phyloP scores from a whole-genome alignment of 805 yeast genomes.

The Candida palmyrensis region DNA sequence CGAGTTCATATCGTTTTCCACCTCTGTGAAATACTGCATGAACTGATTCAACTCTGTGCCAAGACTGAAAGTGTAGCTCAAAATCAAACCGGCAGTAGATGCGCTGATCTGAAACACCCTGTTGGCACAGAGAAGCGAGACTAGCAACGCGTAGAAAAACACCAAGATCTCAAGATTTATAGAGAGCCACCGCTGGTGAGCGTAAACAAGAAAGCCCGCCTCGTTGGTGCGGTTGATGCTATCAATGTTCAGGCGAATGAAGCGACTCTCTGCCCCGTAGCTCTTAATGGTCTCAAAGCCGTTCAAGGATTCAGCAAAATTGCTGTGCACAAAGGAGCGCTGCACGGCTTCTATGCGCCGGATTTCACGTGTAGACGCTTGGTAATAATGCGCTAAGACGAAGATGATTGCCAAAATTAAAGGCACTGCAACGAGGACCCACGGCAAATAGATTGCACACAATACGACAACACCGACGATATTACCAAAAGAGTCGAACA shows the following conservation, averaged over 20 bases:
- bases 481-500: constrained; percentile 48
- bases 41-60: constrained; percentile 33
- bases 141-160: constrained; percentile 20
- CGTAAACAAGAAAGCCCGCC: constrained; percentile 30
- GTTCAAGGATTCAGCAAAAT: constrained; percentile 31
- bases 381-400: constrained; percentile 29
- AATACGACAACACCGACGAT: constrained; percentile 50
- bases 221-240: constrained; percentile 31
- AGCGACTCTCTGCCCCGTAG: constrained; percentile 21
- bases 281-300: constrained; percentile 37
- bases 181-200: constrained; percentile 34
- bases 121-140: constrained; percentile 29
- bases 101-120: constrained; percentile 29
- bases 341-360: constrained; percentile 36
- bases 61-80: constrained; percentile 30
- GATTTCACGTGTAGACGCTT: constrained; percentile 33
- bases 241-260: constrained; percentile 20
- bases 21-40: constrained; percentile 30
- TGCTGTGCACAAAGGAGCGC: constrained; percentile 36
- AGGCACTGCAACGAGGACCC: constrained; percentile 37
- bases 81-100: constrained; percentile 32
- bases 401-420: constrained; percentile 28
- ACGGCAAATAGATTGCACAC: constrained; percentile 32
- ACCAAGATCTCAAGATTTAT: constrained; percentile 29
- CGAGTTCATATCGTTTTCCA: constrained; percentile 37